phyloP scores from a whole-genome alignment of 495 filamentous ascomycete genomes.

The Margaritispora aquatica region DNA sequence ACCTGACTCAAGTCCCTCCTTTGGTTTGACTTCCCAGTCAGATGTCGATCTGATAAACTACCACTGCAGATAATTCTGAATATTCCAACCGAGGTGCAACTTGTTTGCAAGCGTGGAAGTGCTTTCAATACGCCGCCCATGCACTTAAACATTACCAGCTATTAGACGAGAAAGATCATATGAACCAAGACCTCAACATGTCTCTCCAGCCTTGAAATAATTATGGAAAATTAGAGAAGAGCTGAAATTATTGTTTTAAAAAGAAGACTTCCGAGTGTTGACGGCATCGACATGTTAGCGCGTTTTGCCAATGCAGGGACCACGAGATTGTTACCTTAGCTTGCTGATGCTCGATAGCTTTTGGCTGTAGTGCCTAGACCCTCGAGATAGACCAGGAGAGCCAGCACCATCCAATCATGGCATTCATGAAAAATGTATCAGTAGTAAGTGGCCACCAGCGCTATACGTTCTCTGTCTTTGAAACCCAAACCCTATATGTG shows the following conservation, averaged over 20 bases:
- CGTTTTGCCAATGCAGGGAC: background rate
- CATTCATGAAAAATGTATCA: background rate
- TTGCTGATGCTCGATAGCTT: no score
- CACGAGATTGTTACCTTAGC: no score
- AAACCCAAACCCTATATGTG: no score
- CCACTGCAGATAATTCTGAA: background rate
- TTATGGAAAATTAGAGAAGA: no score
- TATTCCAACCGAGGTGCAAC: background rate
- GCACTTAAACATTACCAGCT: background rate
- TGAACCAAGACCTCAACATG: background rate
- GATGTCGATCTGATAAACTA: background rate
- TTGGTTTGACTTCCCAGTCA: background rate
- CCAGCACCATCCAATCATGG: background rate
- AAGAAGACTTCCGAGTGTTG: background rate
- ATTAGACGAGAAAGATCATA: background rate
- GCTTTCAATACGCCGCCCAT: background rate
- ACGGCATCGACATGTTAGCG: conserved; percentile 9
- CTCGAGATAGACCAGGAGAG: no score
- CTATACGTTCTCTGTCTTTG: no score
- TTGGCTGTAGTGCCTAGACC: no score
- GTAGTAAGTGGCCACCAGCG: no score
- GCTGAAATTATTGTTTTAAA: no score
- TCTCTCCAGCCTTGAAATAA: no score
- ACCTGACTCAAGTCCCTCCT: background rate
- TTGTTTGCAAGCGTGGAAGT: background rate